These are phyloP conservation scores for Suillus cothurnatus DNA, from an alignment of 768 basidiomycete genomes.

Conservation along the genomic window DNA sequence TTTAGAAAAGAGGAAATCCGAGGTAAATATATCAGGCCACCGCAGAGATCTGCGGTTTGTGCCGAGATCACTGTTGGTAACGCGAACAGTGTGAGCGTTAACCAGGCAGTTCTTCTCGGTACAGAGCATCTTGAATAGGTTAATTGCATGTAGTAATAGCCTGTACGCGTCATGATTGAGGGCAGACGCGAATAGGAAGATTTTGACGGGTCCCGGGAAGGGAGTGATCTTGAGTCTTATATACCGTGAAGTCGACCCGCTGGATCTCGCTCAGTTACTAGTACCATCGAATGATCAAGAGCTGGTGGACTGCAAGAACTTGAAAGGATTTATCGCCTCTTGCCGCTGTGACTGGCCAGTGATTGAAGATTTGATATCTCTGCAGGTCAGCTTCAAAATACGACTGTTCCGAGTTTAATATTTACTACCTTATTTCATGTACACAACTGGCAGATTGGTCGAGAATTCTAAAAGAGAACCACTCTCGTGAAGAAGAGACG, in stretches of 20 bases:
- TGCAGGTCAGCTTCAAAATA: background rate
- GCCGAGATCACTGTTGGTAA: background rate
- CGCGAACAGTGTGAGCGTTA: background rate
- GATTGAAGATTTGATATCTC: background rate
- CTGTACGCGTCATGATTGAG: background rate
- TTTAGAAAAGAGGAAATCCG: background rate
- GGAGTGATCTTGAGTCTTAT: background rate
- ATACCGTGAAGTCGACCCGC: background rate
- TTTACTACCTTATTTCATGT: background rate
- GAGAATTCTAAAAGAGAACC: background rate
- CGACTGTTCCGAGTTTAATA: background rate
- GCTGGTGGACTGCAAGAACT: background rate
- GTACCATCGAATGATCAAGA: slow-evolving; percentile 1
- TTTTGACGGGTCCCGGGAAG: background rate
- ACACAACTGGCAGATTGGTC: background rate
- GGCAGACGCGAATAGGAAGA: background rate
- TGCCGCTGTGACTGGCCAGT: background rate
- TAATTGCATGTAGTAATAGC: background rate
- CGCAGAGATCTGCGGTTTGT: background rate
- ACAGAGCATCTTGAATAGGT: background rate
- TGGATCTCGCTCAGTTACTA: background rate
- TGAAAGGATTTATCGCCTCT: no score
- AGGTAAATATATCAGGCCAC: background rate
- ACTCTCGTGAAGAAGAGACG: slow-evolving; percentile 3
- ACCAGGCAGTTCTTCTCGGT: background rate